Percentiles rank a stretch among this genome's conserved stretches.
These are phyloP conservation scores for Hymenoscyphus fructigenus DNA, from an alignment of 2,329 filamentous ascomycete genomes.

Conservation along the genomic window DNA sequence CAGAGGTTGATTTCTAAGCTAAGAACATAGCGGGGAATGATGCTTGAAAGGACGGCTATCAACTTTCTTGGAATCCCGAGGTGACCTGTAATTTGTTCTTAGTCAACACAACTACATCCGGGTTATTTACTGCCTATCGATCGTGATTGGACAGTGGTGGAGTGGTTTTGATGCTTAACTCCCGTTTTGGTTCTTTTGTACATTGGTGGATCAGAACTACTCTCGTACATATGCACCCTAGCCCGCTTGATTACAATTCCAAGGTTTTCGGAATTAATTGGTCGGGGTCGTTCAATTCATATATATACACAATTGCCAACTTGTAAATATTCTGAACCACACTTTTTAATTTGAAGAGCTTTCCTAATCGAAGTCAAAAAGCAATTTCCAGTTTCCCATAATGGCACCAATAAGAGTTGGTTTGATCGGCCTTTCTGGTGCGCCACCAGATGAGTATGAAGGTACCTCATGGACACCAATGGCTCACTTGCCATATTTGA, in stretches of 20 bases:
- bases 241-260: not conserved
- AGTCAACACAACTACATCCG: too few species aligned
- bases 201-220: too few species aligned
- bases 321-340: not conserved
- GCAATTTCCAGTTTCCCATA: not conserved
- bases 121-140: too few species aligned
- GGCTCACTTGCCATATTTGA: conserved; percentile 39
- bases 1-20: not conserved
- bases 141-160: too few species aligned
- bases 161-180: too few species aligned
- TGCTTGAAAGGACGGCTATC: too few species aligned
- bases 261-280: not conserved
- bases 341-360: not conserved
- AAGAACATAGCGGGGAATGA: not conserved
- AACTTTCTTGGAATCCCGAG: too few species aligned
- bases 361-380: too few species aligned
- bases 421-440: conserved; percentile 27
- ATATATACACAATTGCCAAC: not conserved
- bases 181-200: too few species aligned
- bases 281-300: not conserved
- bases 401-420: conserved; percentile 30
- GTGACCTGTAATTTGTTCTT: too few species aligned
- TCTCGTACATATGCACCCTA: too few species aligned
- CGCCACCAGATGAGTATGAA: conserved; percentile 1
- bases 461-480: conserved; percentile 36